Base-by-base conservation (phyloP, 805 yeast genomes). In the Yarrowia sp. region DNA sequence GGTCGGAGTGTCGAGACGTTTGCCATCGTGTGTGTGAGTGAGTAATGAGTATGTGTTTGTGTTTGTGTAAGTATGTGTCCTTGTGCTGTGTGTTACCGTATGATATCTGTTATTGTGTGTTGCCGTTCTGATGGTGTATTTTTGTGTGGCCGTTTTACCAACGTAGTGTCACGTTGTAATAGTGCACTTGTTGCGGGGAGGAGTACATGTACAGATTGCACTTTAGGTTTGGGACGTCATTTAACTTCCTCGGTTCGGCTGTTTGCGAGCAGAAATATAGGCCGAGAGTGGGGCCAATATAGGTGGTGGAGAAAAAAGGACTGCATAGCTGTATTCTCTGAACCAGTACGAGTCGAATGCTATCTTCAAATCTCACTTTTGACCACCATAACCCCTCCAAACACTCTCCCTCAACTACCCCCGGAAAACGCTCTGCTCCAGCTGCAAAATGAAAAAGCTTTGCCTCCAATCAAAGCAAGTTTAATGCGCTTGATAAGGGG, bases 161-260 rank as follows among this genome's bases (percentile, higher is more conserved):
- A 15, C 28, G 11, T 13, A 22, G 7, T 6, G 13, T 22, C 36
- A 31, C 18, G 50, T 8, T 31, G 50, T 10, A 33, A 31, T 48
- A n/a, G 51, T 48, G 8, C 32, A 32, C 31, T 50, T 15, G 57
- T 51, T 51, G 58, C 58, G 58, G 58, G 58, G 58, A 51, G 43
- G 17, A 36, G 58, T 51, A 51, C 58, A 51, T 48, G 51, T 32
- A 33, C 41, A 14, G 42, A 36, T 18, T 22, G 58, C 58, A 36
- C 33, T 36, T 51, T 36, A 51, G 43, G 58, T 51, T 50, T 36
- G 58, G 58, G 43, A 36, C 58, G 14, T 50, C 17, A 35, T 50
- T 50, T 50, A 35, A 50, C 42, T 48, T 50, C 58, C 58, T 51
- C 58, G 58, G 58, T 51, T 51, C 58, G 58, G 58, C 58, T 22